A percentile compares a stretch with the other conserved stretches of the same genome.
Evolutionary conservation across 805 yeast species (phyloP).

Genomic region (Kurtzmaniella fragi): DNA sequence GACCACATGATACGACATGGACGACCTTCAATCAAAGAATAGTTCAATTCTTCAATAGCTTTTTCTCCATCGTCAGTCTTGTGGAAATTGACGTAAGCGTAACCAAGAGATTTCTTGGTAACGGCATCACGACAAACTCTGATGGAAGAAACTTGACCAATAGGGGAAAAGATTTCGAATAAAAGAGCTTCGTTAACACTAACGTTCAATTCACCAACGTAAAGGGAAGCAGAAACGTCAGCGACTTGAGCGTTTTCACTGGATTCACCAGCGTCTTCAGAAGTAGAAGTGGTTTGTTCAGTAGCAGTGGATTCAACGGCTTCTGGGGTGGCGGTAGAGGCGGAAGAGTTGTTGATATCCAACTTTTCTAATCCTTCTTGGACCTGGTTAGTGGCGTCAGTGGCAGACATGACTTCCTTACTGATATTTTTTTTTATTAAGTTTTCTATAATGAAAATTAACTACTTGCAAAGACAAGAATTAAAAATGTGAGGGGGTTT

Average conservation of each 20-base stretch:
- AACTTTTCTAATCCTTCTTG: conserved; percentile 46
- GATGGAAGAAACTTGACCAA: conserved; percentile 93
- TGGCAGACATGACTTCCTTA: conserved; percentile 20
- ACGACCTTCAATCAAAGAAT: conserved; percentile 87
- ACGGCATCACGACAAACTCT: conserved; percentile 99
- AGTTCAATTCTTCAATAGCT: conserved; percentile 94
- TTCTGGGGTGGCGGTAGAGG: conserved; percentile 16
- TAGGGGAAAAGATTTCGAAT: conserved; percentile 89
- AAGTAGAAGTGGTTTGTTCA: conserved; percentile 23
- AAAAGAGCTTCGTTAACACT: conserved; percentile 89
- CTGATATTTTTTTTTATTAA: conserved; percentile 11
- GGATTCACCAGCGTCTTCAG: conserved; percentile 25
- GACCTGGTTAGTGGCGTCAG: conserved; percentile 37
- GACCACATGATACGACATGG: conserved; percentile 99
- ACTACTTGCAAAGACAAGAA: too few species aligned
- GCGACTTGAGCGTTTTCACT: conserved; percentile 36
- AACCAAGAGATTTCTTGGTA: conserved; percentile 94
- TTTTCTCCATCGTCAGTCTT: conserved; percentile 83
- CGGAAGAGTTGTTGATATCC: conserved; percentile 34
- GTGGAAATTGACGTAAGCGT: conserved; percentile 96
- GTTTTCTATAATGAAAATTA: conserved; percentile 4
- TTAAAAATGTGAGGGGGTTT: too few species aligned
- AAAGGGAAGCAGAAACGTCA: conserved; percentile 75
- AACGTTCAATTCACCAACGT: conserved; percentile 96
- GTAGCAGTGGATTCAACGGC: conserved; percentile 19